A percentile compares a stretch with the other conserved stretches of the same genome.
Conservation (phyloP, 2,329 filamentous ascomycete species). For the Alternaria ventricosa region DNA sequence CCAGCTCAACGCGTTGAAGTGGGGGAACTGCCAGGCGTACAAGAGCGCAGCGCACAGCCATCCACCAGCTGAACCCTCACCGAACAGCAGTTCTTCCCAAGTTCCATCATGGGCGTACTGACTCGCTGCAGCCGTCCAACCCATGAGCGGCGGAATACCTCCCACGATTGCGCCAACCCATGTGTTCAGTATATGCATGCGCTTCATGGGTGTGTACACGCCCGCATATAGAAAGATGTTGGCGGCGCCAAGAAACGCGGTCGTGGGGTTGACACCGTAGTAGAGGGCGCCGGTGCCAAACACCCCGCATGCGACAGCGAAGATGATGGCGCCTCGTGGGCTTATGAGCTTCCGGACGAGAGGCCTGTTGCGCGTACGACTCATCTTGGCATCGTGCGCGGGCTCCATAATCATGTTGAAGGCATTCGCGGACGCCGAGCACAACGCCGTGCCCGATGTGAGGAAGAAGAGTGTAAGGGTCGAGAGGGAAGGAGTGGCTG, state of each 20-base stretch:
- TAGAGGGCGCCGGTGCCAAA: slow-evolving; percentile 77
- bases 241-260: slow-evolving; percentile 79
- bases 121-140: slow-evolving; percentile 93
- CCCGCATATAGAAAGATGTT: slow-evolving; percentile 93
- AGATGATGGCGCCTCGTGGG: slow-evolving; percentile 72
- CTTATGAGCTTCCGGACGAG: slow-evolving; percentile 83
- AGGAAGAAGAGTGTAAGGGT: slow-evolving; percentile 92
- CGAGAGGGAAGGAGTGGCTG: slow-evolving; percentile 77
- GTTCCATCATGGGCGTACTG: slow-evolving; percentile 71
- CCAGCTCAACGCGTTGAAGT: slow-evolving; percentile 95
- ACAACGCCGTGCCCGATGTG: slow-evolving; percentile 85
- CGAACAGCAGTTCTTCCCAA: slow-evolving; percentile 80
- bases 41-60: slow-evolving; percentile 87
- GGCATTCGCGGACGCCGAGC: slow-evolving; percentile 89
- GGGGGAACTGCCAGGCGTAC: slow-evolving; percentile 97
- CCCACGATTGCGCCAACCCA: slow-evolving; percentile 95
- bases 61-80: slow-evolving; percentile 73
- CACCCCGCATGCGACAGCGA: slow-evolving; percentile 76
- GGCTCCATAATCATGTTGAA: slow-evolving; percentile 98
- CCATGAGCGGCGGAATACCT: slow-evolving; percentile 94
- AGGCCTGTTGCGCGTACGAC: slow-evolving; percentile 87
- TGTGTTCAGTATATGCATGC: slow-evolving; percentile 84
- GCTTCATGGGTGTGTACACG: slow-evolving; percentile 91
- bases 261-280: slow-evolving; percentile 92
- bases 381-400: slow-evolving; percentile 89